These are phyloP conservation scores for Sphagnum tenellum DNA, from an alignment of 225 moss, liverwort and hornwort genomes.

Conservation along the genomic window DNA sequence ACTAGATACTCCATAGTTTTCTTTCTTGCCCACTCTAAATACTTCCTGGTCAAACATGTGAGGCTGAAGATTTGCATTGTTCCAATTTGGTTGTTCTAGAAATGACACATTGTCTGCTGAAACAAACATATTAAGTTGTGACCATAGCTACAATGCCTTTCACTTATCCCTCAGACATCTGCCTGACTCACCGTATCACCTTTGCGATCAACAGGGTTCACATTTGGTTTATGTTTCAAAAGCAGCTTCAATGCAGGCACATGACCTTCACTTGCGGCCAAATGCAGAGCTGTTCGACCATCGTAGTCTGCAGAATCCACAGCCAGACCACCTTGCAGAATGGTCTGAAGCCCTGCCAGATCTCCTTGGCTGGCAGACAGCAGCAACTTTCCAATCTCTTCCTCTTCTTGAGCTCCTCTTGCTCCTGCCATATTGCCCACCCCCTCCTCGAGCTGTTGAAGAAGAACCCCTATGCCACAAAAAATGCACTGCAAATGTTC, in stretches of 20 bases:
- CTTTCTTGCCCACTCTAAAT: not conserved
- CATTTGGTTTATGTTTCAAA: constrained; percentile 44
- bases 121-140: no score
- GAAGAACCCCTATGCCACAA: no score
- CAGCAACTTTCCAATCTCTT: constrained; percentile 64
- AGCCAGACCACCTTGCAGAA: constrained; percentile 46
- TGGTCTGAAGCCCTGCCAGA: constrained; percentile 23
- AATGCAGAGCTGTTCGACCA: constrained; percentile 83
- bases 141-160: no score
- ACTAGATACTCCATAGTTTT: constrained; percentile 1
- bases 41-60: not conserved
- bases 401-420: constrained; percentile 21
- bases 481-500: no score
- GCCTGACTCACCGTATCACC: constrained; percentile 69
- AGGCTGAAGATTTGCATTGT: not conserved
- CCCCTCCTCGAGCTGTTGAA: no score
- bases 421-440: no score
- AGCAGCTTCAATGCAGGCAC: constrained; percentile 42
- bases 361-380: constrained; percentile 64
- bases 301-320: constrained; percentile 82
- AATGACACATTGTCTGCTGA: no score
- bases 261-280: constrained; percentile 74
- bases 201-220: constrained; percentile 77
- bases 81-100: no score
- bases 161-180: no score